phyloP scores from a whole-genome alignment of 2,329 filamentous ascomycete species.

The Phyllosticta ampelicida region DNA sequence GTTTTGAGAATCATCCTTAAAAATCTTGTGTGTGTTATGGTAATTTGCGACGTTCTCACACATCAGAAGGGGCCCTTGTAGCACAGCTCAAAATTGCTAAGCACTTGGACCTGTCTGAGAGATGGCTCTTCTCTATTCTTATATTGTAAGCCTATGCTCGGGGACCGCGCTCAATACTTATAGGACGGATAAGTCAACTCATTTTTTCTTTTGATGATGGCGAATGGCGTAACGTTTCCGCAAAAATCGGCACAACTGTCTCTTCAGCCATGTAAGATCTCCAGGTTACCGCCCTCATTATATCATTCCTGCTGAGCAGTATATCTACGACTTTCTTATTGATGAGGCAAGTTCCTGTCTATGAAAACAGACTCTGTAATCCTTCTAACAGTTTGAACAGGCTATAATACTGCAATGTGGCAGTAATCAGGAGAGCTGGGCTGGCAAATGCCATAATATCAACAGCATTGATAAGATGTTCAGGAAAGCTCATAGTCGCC shows the following conservation, averaged over 20 bases:
- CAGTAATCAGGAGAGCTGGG: slow-evolving; percentile 5
- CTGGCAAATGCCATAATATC: slow-evolving; percentile 2
- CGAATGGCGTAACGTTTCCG: background rate
- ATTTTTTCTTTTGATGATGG: background rate
- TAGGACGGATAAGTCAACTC: background rate
- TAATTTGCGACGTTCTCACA: background rate
- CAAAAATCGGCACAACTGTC: background rate
- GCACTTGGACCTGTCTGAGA: background rate
- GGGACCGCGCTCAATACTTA: background rate
- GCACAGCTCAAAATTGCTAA: background rate
- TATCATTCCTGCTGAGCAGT: slow-evolving; percentile 1
- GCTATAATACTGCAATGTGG: slow-evolving; percentile 7
- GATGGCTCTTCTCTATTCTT: background rate
- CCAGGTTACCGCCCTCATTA: background rate
- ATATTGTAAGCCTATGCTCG: background rate
- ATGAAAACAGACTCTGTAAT: background rate
- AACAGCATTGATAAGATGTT: background rate
- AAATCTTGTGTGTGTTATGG: background rate
- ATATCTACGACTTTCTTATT: slow-evolving; percentile 5
- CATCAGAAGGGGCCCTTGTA: background rate
- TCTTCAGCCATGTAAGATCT: background rate
- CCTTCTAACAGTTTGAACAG: background rate
- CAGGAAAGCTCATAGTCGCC: background rate
- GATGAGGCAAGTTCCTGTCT: background rate
- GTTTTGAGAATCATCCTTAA: background rate